These are phyloP conservation scores for Pythium myriotylum DNA, from an alignment of 352 stramenopile genomes.

Conservation along the genomic window DNA sequence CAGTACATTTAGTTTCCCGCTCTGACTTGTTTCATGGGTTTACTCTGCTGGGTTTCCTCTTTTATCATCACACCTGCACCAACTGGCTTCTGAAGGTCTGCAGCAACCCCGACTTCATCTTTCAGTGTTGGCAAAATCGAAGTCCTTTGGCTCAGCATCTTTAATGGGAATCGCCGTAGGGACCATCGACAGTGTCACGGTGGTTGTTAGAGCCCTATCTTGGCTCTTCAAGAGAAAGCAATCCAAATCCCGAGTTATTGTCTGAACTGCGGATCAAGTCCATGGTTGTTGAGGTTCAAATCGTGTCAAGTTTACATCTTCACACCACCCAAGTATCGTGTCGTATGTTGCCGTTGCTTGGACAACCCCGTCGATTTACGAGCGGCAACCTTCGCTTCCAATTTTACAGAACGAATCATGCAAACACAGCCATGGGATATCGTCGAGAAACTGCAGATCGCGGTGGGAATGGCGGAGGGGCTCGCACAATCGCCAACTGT, in stretches of 20 bases:
- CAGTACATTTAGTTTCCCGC: too few species aligned
- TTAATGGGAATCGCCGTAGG: neutral
- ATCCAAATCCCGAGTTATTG: too few species aligned
- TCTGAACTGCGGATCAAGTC: neutral
- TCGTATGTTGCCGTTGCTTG: conserved; percentile 18
- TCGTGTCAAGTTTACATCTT: conserved; percentile 12
- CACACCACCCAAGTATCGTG: conserved; percentile 19
- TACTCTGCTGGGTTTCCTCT: too few species aligned
- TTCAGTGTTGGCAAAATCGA: neutral
- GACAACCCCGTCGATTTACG: conserved; percentile 15
- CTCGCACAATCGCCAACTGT: conserved; percentile 1
- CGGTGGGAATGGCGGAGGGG: neutral
- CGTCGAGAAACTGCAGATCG: neutral
- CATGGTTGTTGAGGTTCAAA: conserved; percentile 18
- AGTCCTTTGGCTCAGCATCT: neutral
- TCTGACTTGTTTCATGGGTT: too few species aligned
- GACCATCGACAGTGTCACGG: neutral
- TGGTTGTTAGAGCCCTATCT: neutral
- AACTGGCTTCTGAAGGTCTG: neutral
- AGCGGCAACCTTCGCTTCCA: conserved; percentile 17
- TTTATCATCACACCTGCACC: too few species aligned
- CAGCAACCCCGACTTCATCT: neutral
- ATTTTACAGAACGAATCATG: neutral
- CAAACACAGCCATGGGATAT: neutral
- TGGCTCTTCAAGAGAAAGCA: neutral